phyloP scores from a whole-genome alignment of 2,329 filamentous ascomycete species.

The Fusarium clavum region DNA sequence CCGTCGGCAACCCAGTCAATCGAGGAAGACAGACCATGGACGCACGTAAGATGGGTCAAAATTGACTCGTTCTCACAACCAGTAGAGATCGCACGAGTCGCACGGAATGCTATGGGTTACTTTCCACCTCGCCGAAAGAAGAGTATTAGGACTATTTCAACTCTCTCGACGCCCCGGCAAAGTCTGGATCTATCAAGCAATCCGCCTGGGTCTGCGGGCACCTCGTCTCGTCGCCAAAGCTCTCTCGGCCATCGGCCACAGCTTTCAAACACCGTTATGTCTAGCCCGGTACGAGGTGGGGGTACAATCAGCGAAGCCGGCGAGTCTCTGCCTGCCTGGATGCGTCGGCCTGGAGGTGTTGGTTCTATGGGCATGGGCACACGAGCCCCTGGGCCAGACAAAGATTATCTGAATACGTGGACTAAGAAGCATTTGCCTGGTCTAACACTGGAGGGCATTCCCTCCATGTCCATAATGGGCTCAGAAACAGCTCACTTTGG shows the following conservation, averaged over 20 bases:
- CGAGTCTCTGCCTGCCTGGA: constrained; percentile 66
- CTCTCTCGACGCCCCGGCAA: constrained; percentile 73
- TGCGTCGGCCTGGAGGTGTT: constrained; percentile 88
- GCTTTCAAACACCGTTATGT: constrained; percentile 50
- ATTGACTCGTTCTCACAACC: constrained; percentile 76
- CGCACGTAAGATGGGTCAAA: constrained; percentile 88
- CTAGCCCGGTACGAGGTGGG: constrained; percentile 50
- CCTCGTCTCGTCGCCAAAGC: constrained; percentile 58
- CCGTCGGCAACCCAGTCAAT: constrained; percentile 38
- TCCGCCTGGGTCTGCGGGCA: constrained; percentile 52
- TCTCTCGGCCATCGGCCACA: constrained; percentile 53
- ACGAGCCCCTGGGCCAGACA: constrained; percentile 81
- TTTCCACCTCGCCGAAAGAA: constrained; percentile 93
- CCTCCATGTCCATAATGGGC: constrained; percentile 74
- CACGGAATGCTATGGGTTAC: constrained; percentile 84
- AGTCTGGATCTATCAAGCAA: constrained; percentile 70
- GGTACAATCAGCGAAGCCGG: constrained; percentile 52
- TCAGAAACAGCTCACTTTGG: constrained; percentile 70
- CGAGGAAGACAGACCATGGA: constrained; percentile 77
- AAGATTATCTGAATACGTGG: constrained; percentile 86
- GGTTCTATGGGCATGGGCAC: constrained; percentile 81
- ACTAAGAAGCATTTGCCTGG: constrained; percentile 85
- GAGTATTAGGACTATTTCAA: constrained; percentile 75
- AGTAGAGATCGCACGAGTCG: constrained; percentile 87
- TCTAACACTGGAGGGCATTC: constrained; percentile 75